phyloP scores from a whole-genome alignment of 805 yeast species.

The Wickerhamiella australiensis region DNA sequence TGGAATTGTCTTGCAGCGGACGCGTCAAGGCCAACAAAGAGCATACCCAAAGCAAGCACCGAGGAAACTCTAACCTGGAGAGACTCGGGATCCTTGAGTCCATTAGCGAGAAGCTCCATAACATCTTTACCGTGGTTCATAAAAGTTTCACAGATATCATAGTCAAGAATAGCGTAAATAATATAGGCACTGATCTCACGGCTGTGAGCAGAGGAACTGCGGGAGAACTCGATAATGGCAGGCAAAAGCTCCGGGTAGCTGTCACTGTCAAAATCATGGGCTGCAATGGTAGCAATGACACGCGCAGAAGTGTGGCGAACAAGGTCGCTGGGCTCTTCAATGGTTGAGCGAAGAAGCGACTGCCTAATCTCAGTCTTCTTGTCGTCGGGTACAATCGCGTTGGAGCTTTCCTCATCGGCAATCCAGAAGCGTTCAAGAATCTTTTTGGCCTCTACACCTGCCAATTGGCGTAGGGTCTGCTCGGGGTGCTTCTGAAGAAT shows the following conservation, averaged over 20 bases:
- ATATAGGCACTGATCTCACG: slow-evolving; percentile 79
- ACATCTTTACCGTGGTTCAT: slow-evolving; percentile 41
- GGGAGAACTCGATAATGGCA: slow-evolving; percentile 54
- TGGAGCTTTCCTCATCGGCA: slow-evolving; percentile 11
- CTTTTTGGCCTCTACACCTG: slow-evolving; percentile 95
- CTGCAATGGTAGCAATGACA: slow-evolving; percentile 76
- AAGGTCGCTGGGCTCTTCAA: slow-evolving; percentile 47
- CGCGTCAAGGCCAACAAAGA: slow-evolving; percentile 39
- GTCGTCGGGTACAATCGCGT: slow-evolving; percentile 33
- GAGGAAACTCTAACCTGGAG: slow-evolving; percentile 71
- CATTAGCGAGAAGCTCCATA: slow-evolving; percentile 54
- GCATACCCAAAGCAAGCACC: slow-evolving; percentile 60
- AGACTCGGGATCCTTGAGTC: slow-evolving; percentile 50
- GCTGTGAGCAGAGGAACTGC: slow-evolving; percentile 41
- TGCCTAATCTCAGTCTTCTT: slow-evolving; percentile 51
- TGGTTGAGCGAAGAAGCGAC: slow-evolving; percentile 56
- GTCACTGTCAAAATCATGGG: slow-evolving; percentile 52
- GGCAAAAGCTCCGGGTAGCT: slow-evolving; percentile 73
- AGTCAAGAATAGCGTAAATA: slow-evolving; percentile 63
- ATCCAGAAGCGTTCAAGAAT: slow-evolving; percentile 62
- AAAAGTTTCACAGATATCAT: slow-evolving; percentile 19
- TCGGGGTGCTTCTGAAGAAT: slow-evolving; percentile 59
- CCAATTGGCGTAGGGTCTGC: slow-evolving; percentile 70
- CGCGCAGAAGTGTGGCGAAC: slow-evolving; percentile 85
- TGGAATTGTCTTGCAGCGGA: slow-evolving; percentile 43